phyloP scores from a whole-genome alignment of 305 asterid genomes.

The Fraxinus sp. region DNA sequence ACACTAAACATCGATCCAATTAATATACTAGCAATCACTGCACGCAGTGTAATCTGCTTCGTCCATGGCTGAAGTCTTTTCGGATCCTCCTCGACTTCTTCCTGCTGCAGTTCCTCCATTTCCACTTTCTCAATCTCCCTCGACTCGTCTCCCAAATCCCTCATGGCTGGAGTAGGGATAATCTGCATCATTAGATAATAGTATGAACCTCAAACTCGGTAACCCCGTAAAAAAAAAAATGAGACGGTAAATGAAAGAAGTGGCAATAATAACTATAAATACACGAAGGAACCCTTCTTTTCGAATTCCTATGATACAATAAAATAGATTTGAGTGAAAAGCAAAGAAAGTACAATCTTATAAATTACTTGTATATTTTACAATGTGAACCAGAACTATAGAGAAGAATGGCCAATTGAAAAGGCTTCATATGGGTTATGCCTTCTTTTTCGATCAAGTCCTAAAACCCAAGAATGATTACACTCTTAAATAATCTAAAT shows the following conservation, averaged over 20 bases:
- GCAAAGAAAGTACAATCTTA: neutral
- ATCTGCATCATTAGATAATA: neutral
- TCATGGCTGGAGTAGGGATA: conserved; percentile 20
- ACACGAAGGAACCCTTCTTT: neutral
- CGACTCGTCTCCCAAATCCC: conserved; percentile 7
- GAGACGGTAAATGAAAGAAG: neutral
- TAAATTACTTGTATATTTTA: neutral
- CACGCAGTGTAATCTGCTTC: conserved; percentile 50
- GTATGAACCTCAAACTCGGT: neutral
- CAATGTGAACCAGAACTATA: conserved; percentile 11
- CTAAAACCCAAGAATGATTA: neutral
- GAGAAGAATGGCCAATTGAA: conserved; percentile 23
- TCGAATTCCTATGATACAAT: neutral
- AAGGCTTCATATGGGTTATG: conserved; percentile 27
- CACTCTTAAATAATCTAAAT: neutral
- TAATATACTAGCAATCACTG: conserved; percentile 44
- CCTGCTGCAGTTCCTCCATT: conserved; percentile 5
- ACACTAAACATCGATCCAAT: conserved; percentile 56
- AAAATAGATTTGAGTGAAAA: neutral
- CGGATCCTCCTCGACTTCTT: conserved; percentile 17
- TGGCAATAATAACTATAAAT: neutral
- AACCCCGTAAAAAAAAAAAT: neutral
- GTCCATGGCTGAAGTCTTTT: conserved; percentile 47
- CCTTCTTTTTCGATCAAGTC: neutral
- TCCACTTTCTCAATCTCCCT: conserved; percentile 18